Percentiles rank a stretch among this genome's conserved stretches.
Evolutionary conservation across 345 rosid species (phyloP).

Genomic region (Boechera retrofracta): DNA sequence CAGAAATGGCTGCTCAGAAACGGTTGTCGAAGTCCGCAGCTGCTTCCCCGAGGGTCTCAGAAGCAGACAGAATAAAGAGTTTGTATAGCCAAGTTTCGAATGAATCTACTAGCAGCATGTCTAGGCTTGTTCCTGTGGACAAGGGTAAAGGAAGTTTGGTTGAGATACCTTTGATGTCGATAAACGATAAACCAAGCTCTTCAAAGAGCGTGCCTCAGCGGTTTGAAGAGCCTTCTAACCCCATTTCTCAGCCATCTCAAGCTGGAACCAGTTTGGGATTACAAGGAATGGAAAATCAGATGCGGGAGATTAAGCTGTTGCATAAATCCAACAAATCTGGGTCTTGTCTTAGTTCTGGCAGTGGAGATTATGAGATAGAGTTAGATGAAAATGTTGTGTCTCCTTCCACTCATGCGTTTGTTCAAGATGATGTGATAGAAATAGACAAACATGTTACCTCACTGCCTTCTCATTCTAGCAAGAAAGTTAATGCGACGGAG

Average conservation of each 20-base stretch:
- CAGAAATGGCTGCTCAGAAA: slow-evolving; percentile 96
- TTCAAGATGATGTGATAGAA: slow-evolving; percentile 34
- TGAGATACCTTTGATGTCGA: slow-evolving; percentile 57
- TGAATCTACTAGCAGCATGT: slow-evolving; percentile 52
- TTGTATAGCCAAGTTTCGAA: slow-evolving; percentile 71
- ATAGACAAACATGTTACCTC: slow-evolving; percentile 46
- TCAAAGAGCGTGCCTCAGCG: slow-evolving; percentile 47
- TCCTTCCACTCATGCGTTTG: slow-evolving; percentile 2
- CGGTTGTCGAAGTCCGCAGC: slow-evolving; percentile 61
- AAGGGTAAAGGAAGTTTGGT: slow-evolving; percentile 58
- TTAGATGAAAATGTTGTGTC: slow-evolving; percentile 27
- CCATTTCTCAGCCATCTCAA: slow-evolving; percentile 50
- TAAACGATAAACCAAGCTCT: slow-evolving; percentile 54
- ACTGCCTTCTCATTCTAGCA: slow-evolving; percentile 33
- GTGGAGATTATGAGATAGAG: slow-evolving; percentile 37
- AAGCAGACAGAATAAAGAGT: slow-evolving; percentile 87
- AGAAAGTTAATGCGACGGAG: slow-evolving; percentile 4
- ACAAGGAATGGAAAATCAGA: slow-evolving; percentile 38
- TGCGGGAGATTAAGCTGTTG: slow-evolving; percentile 39
- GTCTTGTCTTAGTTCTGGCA: slow-evolving; percentile 39
- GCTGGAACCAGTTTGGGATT: slow-evolving; percentile 43
- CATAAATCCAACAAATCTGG: slow-evolving; percentile 49
- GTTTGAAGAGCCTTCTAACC: slow-evolving; percentile 47
- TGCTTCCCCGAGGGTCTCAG: slow-evolving; percentile 67
- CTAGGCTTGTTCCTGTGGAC: slow-evolving; percentile 46